Percentiles rank a stretch among this genome's conserved stretches.
These are phyloP conservation scores for Schizopora paradoxa DNA, from an alignment of 1,284 basidiomycete genomes.

Conservation along the genomic window DNA sequence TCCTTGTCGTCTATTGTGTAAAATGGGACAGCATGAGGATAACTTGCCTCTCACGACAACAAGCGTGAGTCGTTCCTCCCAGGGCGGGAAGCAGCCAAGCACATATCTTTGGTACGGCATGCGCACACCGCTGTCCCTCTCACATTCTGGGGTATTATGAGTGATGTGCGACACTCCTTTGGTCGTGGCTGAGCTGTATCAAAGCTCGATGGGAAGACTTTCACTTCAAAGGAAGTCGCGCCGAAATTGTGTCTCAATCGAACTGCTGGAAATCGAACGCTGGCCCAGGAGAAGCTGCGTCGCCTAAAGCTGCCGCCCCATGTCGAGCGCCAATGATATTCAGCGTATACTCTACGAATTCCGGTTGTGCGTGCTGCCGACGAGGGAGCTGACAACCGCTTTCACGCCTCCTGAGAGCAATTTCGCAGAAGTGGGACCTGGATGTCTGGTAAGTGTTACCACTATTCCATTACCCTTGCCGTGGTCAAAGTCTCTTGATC, in stretches of 20 bases:
- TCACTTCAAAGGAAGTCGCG: conserved; percentile 5
- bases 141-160: conserved; percentile 12
- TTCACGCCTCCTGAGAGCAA: too few relatives aligned
- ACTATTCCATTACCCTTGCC: too few relatives aligned
- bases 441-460: too few relatives aligned
- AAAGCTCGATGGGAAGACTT: conserved; percentile 6
- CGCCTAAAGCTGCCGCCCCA: conserved; percentile 9
- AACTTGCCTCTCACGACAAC: conserved; percentile 13
- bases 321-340: conserved; percentile 6
- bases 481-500: too few relatives aligned
- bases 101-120: conserved; percentile 3
- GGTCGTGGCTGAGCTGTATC: background rate
- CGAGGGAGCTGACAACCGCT: too few relatives aligned
- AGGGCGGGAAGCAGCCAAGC: conserved; percentile 17
- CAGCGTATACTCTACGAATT: too few relatives aligned
- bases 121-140: conserved; percentile 8
- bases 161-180: conserved; percentile 13
- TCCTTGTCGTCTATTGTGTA: too few relatives aligned
- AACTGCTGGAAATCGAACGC: too few relatives aligned
- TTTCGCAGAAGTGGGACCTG: too few relatives aligned
- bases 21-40: background rate
- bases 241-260: too few relatives aligned
- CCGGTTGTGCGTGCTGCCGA: too few relatives aligned
- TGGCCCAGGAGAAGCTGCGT: conserved; percentile 1
- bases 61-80: conserved; percentile 13